phyloP scores from a whole-genome alignment of 108 stramenopile genomes.

The Mediolabrus comicus region DNA sequence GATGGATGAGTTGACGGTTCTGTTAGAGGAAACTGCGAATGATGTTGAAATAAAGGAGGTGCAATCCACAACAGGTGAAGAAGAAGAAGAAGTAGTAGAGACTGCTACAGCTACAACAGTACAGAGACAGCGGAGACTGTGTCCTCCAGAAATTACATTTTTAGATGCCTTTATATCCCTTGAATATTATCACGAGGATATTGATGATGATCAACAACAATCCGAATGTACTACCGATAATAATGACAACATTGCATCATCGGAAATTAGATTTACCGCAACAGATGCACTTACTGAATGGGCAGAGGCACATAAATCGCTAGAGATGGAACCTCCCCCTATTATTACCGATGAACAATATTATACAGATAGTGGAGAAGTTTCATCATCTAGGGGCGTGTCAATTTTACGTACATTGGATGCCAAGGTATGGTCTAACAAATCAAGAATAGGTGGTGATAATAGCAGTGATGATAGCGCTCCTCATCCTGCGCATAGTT shows the following conservation, averaged over 20 bases:
- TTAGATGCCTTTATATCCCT: slow-evolving; percentile 54
- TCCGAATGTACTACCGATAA: neutral
- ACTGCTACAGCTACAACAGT: neutral
- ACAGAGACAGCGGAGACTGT: slow-evolving; percentile 32
- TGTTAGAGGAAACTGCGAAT: slow-evolving; percentile 27
- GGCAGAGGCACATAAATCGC: slow-evolving; percentile 61
- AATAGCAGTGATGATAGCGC: neutral
- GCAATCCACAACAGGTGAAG: neutral
- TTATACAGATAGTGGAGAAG: neutral
- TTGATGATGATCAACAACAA: neutral
- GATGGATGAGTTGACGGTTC: slow-evolving; percentile 29
- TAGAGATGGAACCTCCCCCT: slow-evolving; percentile 23
- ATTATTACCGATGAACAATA: neutral
- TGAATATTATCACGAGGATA: slow-evolving; percentile 1
- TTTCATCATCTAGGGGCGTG: slow-evolving; percentile 45
- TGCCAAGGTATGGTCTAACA: slow-evolving; percentile 61
- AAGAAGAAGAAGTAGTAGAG: neutral
- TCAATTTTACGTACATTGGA: slow-evolving; percentile 56
- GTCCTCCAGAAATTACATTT: slow-evolving; percentile 79
- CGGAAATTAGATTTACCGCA: slow-evolving; percentile 48
- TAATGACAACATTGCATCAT: neutral
- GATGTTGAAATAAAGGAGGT: too few relatives aligned
- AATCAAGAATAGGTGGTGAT: neutral
- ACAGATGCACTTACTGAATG: slow-evolving; percentile 65
- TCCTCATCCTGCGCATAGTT: neutral